Evolutionary conservation across 2,329 filamentous ascomycete genomes (phyloP).

Genomic region (Cladorrhinum sp.): DNA sequence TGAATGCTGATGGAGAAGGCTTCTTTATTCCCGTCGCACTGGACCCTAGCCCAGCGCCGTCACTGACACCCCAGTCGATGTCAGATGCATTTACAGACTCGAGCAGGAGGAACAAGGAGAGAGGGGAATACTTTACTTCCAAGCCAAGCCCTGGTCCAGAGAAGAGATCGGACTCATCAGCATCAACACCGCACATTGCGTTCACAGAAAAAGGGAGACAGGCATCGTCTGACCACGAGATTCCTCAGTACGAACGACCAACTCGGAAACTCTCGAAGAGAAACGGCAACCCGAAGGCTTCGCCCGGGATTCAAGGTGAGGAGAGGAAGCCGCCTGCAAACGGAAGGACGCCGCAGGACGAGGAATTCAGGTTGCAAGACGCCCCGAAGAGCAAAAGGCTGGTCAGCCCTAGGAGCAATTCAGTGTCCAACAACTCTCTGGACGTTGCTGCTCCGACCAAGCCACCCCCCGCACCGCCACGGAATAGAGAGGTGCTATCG

Average conservation of each 20-base stretch:
- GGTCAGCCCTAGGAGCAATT: constrained; percentile 42
- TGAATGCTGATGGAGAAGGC: constrained; percentile 57
- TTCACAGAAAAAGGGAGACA: constrained; percentile 80
- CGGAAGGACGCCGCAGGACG: constrained; percentile 33
- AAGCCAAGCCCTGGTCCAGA: constrained; percentile 42
- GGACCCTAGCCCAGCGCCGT: constrained; percentile 62
- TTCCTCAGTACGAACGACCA: constrained; percentile 49
- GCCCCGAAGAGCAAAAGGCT: constrained; percentile 64
- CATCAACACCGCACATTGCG: constrained; percentile 80
- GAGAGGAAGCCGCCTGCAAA: constrained; percentile 39
- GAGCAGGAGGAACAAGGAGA: constrained; percentile 47
- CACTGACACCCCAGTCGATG: constrained; percentile 52
- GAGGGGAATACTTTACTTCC: constrained; percentile 57
- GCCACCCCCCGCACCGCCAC: constrained; percentile 19
- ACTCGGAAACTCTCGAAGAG: constrained; percentile 47
- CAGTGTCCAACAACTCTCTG: constrained; percentile 40
- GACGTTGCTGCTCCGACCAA: constrained; percentile 34
- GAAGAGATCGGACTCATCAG: constrained; percentile 47
- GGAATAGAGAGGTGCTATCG: constrained; percentile 19
- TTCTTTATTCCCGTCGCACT: constrained; percentile 75
- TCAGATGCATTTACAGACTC: constrained; percentile 46
- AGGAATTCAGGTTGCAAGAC: constrained; percentile 77
- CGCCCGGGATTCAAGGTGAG: constrained; percentile 33
- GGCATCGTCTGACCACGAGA: constrained; percentile 58
- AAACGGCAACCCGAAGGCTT: constrained; percentile 33